Evolutionary conservation across 2,329 filamentous ascomycete genomes (phyloP), one percentile per base, ranked within the genome.

Genomic region (Colletotrichum sp.): DNA sequence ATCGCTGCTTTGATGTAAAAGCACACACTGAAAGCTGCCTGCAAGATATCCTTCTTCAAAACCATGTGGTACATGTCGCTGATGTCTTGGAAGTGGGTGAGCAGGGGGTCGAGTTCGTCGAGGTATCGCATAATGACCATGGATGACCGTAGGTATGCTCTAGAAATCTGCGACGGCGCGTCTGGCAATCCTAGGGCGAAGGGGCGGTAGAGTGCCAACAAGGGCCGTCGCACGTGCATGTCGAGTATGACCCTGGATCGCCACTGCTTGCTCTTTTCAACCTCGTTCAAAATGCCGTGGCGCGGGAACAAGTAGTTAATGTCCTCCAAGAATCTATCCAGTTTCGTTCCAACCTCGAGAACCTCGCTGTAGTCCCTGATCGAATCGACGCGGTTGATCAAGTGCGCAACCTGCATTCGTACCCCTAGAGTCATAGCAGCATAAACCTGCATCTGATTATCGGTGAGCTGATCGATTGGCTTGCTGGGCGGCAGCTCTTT

Each of bases 61-160:
- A 90, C 83, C 65, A 90, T 85, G 74, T 90, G 85, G 71, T 90
- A 89, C 85, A 91, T 88, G 73, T 89, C 87, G 78, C 85, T 85
- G 28, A 90, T 84, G 57, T 88, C 86, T 55, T 85, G 82, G 67
- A 88, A 91, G 63, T 87, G 86, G 4, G 87, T 83, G 7, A 86
- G 83, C 28, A 83, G 80, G 0, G 88, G 87, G 74, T 91, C 89
- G 8, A 91, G 81, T 76, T 91, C 89, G 76, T 91, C 89, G 60
- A 91, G 82, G 73, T 90, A 91, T 16, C 87, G 88, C 64, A 91
- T 82, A n/a, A 91, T 86, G 18, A 88, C 85, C 85, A 91, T 90
- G 4, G 88, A 90, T 0, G 89, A 91, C 66, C 88, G 85, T 43
- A 92, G 81, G 76, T 91, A 91, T 7, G 87, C 84, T 30, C 88